Evolutionary conservation across 1,284 basidiomycete species (phyloP).

Genomic region (Cryptococcus hybrid): DNA sequence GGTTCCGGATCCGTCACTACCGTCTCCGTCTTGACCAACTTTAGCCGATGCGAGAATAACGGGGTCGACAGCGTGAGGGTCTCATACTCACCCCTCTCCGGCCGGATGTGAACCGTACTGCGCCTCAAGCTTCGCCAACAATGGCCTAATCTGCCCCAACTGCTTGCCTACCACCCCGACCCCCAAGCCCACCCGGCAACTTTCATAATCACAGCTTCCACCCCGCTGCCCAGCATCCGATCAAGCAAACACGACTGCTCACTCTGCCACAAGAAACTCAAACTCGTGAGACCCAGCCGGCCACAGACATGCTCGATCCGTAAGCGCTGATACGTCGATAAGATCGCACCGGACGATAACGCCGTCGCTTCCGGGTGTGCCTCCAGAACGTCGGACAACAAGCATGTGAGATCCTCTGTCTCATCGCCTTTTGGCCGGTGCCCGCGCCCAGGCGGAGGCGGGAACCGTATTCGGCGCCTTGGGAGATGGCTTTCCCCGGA

Average conservation of each 20-base stretch:
- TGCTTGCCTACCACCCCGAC: conserved; percentile 75
- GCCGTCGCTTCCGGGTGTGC: conserved; percentile 78
- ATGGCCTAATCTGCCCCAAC: conserved; percentile 71
- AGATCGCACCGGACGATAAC: conserved; percentile 92
- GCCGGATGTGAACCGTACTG: conserved; percentile 91
- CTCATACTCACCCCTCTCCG: conserved; percentile 99
- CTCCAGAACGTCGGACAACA: conserved; percentile 78
- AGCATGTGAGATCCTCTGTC: conserved; percentile 87
- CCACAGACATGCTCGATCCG: conserved; percentile 97
- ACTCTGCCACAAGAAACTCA: conserved; percentile 94
- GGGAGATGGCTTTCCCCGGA: conserved; percentile 74
- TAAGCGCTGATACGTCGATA: conserved; percentile 96
- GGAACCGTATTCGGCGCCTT: conserved; percentile 80
- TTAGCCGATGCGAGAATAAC: conserved; percentile 75
- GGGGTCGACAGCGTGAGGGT: conserved; percentile 88
- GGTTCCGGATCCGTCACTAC: conserved; percentile 59
- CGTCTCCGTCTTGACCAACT: conserved; percentile 63
- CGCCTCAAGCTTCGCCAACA: conserved; percentile 68
- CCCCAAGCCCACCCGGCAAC: conserved; percentile 87
- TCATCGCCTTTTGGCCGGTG: conserved; percentile 75
- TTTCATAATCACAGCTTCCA: conserved; percentile 89
- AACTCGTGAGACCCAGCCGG: conserved; percentile 73
- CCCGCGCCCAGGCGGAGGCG: conserved; percentile 44
- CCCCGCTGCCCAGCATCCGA: conserved; percentile 79
- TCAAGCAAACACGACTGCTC: conserved; percentile 77